A percentile compares a stretch with the other conserved stretches of the same genome.
Conservation (phyloP, 2,329 filamentous ascomycete species). For the Apiospora saccharicola region DNA sequence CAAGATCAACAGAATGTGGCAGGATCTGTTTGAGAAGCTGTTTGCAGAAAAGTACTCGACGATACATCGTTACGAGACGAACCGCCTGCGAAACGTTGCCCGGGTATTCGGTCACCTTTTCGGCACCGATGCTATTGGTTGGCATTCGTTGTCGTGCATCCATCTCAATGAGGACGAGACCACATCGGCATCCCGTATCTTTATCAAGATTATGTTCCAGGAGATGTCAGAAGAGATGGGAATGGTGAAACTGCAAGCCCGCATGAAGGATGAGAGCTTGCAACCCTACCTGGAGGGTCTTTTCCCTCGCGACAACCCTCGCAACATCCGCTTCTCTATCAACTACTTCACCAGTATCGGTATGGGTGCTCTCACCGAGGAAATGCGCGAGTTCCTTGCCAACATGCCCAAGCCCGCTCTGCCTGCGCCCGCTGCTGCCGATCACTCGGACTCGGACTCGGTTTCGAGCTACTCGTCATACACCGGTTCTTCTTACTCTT, state of each 20-base stretch:
- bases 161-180: constrained; percentile 97
- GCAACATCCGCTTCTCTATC: constrained; percentile 95
- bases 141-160: constrained; percentile 86
- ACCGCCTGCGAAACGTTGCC: constrained; percentile 92
- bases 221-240: constrained; percentile 88
- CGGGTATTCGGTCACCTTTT: constrained; percentile 94
- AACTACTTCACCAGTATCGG: constrained; percentile 99
- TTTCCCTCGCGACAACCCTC: constrained; percentile 88
- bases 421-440: constrained; percentile 67
- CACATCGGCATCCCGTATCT: constrained; percentile 94
- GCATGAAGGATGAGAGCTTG: constrained; percentile 80
- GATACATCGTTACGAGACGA: constrained; percentile 96
- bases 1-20: constrained; percentile 95
- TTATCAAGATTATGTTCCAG: constrained; percentile 97
- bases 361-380: constrained; percentile 93
- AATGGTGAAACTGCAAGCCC: constrained; percentile 77
- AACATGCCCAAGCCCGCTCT: constrained; percentile 87
- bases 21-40: constrained; percentile 86
- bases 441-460: constrained; percentile 73
- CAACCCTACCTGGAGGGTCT: constrained; percentile 82
- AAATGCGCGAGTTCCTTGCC: constrained; percentile 90
- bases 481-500: constrained; percentile 67
- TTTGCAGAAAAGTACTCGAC: constrained; percentile 97
- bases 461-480: constrained; percentile 83
- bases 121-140: constrained; percentile 86